Conservation (phyloP, 495 filamentous ascomycete genomes). For the Penicillium soppii region DNA sequence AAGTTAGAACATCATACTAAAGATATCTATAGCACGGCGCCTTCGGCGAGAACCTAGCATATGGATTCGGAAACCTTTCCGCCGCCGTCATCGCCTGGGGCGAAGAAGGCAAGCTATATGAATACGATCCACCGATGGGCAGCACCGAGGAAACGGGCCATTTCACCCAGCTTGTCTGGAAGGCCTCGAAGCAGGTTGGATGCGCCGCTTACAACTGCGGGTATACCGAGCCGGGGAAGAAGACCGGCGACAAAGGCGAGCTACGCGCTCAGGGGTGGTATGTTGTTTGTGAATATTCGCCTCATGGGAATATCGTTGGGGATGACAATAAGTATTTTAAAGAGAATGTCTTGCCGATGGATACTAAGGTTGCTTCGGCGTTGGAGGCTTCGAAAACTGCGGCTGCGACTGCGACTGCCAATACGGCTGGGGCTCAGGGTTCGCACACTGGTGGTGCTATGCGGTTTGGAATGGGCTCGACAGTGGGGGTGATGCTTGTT, state of each 20-base stretch:
- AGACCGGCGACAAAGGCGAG: not conserved
- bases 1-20: constrained; percentile 3
- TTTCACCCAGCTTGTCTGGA: constrained; percentile 86
- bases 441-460: constrained; percentile 7
- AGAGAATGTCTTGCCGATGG: constrained; percentile 36
- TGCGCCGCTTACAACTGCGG: constrained; percentile 65
- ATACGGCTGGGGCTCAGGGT: not conserved
- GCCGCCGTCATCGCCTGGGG: constrained; percentile 67
- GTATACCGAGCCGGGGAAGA: constrained; percentile 12
- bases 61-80: constrained; percentile 61
- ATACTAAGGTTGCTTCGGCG: not conserved
- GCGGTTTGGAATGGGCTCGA: not conserved
- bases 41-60: constrained; percentile 77
- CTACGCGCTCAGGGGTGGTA: constrained; percentile 60
- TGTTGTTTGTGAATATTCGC: constrained; percentile 79
- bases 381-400: constrained; percentile 13
- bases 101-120: constrained; percentile 57
- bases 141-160: constrained; percentile 72
- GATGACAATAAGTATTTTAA: constrained; percentile 47
- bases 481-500: constrained; percentile 7
- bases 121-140: constrained; percentile 52
- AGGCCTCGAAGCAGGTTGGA: constrained; percentile 64
- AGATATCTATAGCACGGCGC: constrained; percentile 51
- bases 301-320: constrained; percentile 70
- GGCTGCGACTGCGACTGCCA: not conserved